A percentile compares a stretch with the other conserved stretches of the same genome.
These are phyloP conservation scores for Eutrema heterophyllum DNA, from an alignment of 345 rosid genomes.

Conservation along the genomic window DNA sequence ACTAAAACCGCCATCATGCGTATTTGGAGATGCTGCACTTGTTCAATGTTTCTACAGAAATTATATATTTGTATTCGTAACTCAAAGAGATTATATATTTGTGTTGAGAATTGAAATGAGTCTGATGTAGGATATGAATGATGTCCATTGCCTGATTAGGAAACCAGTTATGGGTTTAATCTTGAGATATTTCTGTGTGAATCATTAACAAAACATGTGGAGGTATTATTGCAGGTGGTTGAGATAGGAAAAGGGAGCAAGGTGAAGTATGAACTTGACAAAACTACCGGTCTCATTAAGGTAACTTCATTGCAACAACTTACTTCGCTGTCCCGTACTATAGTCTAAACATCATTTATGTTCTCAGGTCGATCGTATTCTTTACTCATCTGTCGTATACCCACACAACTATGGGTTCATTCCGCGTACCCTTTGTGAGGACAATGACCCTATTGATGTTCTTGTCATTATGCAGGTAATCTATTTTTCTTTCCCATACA, in stretches of 20 bases:
- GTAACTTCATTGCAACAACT: constrained; percentile 31
- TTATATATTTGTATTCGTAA: not conserved
- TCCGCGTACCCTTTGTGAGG: constrained; percentile 97
- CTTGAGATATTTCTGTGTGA: not conserved
- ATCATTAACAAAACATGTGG: not conserved
- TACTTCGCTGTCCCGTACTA: not conserved
- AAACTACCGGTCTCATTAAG: constrained; percentile 91
- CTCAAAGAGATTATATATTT: not conserved
- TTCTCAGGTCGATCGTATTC: constrained; percentile 81
- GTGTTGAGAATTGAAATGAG: not conserved
- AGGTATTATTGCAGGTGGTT: constrained; percentile 53
- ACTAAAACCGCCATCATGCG: not conserved
- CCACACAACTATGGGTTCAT: constrained; percentile 99
- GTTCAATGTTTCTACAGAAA: not conserved
- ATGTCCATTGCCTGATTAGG: constrained; percentile 1
- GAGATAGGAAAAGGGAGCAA: constrained; percentile 95
- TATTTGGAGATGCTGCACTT: not conserved
- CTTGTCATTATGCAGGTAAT: constrained; percentile 94
- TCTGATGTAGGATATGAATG: not conserved
- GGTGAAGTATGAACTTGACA: constrained; percentile 99
- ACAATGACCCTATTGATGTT: constrained; percentile 95
- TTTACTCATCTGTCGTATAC: constrained; percentile 95
- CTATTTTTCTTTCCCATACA: not conserved
- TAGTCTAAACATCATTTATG: not conserved
- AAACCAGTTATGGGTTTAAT: not conserved